These are phyloP conservation scores for Blastomyces emzantsi DNA, from an alignment of 2,329 filamentous ascomycete genomes.

Conservation along the genomic window DNA sequence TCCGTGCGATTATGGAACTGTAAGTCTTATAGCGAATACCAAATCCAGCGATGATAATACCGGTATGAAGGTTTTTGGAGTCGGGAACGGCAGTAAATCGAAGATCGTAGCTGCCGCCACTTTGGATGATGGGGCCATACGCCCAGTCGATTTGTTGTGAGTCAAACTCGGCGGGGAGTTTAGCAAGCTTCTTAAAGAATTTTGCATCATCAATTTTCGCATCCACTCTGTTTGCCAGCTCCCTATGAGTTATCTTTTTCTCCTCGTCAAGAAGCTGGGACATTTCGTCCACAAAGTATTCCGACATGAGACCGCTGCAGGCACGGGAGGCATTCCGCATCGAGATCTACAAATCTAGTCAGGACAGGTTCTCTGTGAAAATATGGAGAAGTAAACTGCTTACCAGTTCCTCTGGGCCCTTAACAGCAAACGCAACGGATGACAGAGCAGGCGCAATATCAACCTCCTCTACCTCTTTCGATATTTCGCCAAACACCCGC, in stretches of 20 bases:
- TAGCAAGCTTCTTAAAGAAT: constrained; percentile 79
- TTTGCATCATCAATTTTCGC: constrained; percentile 87
- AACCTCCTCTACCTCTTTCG: constrained; percentile 79
- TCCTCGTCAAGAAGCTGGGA: constrained; percentile 90
- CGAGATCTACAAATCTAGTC: constrained; percentile 50
- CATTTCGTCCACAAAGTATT: constrained; percentile 98
- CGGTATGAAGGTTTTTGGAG: constrained; percentile 74
- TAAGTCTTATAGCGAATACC: constrained; percentile 95
- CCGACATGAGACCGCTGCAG: constrained; percentile 87
- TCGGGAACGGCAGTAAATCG: constrained; percentile 71
- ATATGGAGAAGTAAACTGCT: constrained; percentile 18
- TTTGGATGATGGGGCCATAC: constrained; percentile 82
- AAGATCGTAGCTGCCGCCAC: constrained; percentile 89
- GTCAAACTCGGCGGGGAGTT: constrained; percentile 81
- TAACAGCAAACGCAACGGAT: constrained; percentile 73
- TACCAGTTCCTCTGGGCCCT: constrained; percentile 85
- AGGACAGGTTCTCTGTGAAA: constrained; percentile 14
- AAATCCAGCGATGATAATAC: constrained; percentile 86
- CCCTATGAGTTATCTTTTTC: constrained; percentile 90
- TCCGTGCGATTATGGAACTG: constrained; percentile 82
- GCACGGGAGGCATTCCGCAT: constrained; percentile 93
- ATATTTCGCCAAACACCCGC: constrained; percentile 64
- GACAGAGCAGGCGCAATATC: constrained; percentile 80
- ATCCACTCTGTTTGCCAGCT: constrained; percentile 76
- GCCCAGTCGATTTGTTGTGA: constrained; percentile 87